phyloP scores from a whole-genome alignment of 805 yeast genomes.

The Barnettozyma vustinii region DNA sequence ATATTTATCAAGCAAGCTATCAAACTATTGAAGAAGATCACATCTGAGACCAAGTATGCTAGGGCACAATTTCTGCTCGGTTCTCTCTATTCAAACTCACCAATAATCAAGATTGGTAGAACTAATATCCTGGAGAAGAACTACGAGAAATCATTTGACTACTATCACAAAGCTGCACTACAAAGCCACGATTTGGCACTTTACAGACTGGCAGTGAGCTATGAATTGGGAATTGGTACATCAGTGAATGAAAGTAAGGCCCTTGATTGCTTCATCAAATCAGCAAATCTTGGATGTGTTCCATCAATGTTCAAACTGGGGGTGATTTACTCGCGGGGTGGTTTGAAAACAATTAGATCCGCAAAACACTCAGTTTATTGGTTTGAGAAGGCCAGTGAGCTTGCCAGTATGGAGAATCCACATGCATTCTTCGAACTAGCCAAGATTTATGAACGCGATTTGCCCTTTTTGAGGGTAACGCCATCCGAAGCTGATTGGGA shows the following conservation, averaged over 20 bases:
- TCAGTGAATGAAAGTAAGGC: conserved; percentile 41
- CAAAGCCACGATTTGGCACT: conserved; percentile 54
- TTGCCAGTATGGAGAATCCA: conserved; percentile 40
- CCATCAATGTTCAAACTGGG: conserved; percentile 75
- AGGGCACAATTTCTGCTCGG: conserved; percentile 59
- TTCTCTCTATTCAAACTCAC: conserved; percentile 53
- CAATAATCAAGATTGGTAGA: conserved; percentile 38
- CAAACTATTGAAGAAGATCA: conserved; percentile 53
- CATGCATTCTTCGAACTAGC: conserved; percentile 58
- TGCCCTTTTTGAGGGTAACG: conserved; percentile 19
- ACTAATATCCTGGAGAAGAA: conserved; percentile 46
- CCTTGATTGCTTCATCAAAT: conserved; percentile 47
- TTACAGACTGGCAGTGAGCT: conserved; percentile 66
- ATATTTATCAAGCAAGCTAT: conserved; percentile 52
- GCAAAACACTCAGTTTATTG: conserved; percentile 43
- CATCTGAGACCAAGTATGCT: conserved; percentile 42
- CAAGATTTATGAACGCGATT: conserved; percentile 44
- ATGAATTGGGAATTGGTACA: conserved; percentile 60
- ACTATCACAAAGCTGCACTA: conserved; percentile 54
- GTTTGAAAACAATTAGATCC: conserved; percentile 33
- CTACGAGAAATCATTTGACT: conserved; percentile 54
- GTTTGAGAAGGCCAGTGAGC: conserved; percentile 44
- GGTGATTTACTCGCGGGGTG: conserved; percentile 51
- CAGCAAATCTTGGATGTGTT: conserved; percentile 57
- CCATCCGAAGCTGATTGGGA: conserved; percentile 23